These are phyloP conservation scores for Thalassiosira exigua DNA, from an alignment of 352 stramenopile genomes.

Conservation along the genomic window DNA sequence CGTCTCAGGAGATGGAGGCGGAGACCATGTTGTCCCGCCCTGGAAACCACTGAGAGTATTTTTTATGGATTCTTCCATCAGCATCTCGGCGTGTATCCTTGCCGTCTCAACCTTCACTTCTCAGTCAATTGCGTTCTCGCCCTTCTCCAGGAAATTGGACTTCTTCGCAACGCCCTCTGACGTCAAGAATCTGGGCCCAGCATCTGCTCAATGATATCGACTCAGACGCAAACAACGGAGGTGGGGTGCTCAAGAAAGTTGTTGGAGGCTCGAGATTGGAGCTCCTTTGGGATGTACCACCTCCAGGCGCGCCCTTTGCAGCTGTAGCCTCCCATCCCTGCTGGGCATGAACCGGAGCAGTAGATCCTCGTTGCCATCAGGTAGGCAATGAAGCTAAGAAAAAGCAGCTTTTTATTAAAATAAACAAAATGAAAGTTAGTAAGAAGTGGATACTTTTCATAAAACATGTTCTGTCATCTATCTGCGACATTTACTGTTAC, in stretches of 20 bases:
- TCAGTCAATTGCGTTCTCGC: constrained; percentile 41
- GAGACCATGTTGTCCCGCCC: constrained; percentile 7
- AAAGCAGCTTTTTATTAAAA: no score
- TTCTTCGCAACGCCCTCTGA: constrained; percentile 19
- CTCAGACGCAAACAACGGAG: constrained; percentile 11
- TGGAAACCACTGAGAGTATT: constrained; percentile 83
- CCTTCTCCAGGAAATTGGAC: constrained; percentile 26
- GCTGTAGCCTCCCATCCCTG: constrained; percentile 70
- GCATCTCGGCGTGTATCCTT: not conserved
- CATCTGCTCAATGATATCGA: constrained; percentile 1
- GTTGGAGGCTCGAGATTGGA: constrained; percentile 87
- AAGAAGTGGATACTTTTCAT: no score
- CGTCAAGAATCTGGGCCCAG: constrained; percentile 6
- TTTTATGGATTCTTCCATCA: constrained; percentile 62
- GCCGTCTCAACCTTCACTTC: constrained; percentile 39
- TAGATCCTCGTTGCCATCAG: constrained; percentile 21
- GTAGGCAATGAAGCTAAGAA: no score
- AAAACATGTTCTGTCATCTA: no score
- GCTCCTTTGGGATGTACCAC: constrained; percentile 88
- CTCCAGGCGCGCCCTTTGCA: constrained; percentile 80
- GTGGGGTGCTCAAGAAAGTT: constrained; percentile 59
- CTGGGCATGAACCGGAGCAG: constrained; percentile 59
- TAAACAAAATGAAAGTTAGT: no score
- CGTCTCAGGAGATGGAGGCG: not conserved
- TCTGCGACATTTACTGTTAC: no score